Base-by-base conservation (phyloP, 495 filamentous ascomycete species). In the Ramalina intermedia region DNA sequence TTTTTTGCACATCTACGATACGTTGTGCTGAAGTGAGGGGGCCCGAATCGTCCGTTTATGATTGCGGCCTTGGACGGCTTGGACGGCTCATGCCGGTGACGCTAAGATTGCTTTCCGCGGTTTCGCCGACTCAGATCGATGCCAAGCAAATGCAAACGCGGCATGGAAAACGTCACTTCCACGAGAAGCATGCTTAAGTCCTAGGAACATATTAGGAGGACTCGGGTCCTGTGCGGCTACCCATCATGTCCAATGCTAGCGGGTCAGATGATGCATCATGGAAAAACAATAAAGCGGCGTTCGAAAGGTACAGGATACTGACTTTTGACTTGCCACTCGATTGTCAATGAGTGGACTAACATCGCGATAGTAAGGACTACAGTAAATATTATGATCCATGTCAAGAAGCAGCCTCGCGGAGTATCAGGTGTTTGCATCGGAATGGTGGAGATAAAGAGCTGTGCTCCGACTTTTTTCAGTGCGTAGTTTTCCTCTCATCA, bases 401-500 rank as follows among this genome's bases (percentile, higher is more conserved):
- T 61, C 88, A 96, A 61, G 86, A 93, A 48, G 88, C 85, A n/a
- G 90, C 91, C n/a, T 65, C 78, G 41, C 72, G 77, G 51, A 94
- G 87, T 63, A 75, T 94, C 12, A 79, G 75, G 58, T 96, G 90
- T 66, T 70, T 96, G 63, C 79, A 85, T 55, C 78, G 90, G 20
- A 96, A 96, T 66, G 79, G 67, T 2, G 86, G 78, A 17, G 87
- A 95, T 62, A 75, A 79, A 46, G 73, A 81, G n/a, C 80, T 96
- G 77, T 96, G 90, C 59, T 66, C 67, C 43, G 91, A 96, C 62
- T 96, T 91, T 63, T 96, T 96, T 59, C 84, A 94, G 89, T 96
- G 55, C 68, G 80, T 51, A 37, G 3, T 20, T 21, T 23, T 9
- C 39, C 12, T 49, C 42, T 39, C 27, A 21, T 14, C 20, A 27